Conservation (phyloP, 2,329 filamentous ascomycete genomes). For the Diaporthe ampelina region DNA sequence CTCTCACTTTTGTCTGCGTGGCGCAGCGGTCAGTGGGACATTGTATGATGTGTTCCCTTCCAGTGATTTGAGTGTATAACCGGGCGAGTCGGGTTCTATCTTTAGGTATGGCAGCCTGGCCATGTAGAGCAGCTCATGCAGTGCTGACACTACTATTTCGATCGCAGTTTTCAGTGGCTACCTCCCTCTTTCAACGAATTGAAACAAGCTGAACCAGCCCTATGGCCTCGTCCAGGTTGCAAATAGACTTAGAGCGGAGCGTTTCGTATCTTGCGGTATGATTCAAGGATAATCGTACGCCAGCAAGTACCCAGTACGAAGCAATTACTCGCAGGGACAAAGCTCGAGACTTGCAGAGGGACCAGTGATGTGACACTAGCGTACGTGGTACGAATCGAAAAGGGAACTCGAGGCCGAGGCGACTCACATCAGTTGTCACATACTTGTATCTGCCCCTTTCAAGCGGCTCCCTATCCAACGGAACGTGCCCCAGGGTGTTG, state of each 20-base stretch:
- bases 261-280: neutral
- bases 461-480: neutral
- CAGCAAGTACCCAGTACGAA: neutral
- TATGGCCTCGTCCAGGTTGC: too few relatives aligned
- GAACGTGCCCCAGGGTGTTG: neutral
- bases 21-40: neutral
- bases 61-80: neutral
- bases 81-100: neutral
- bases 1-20: neutral
- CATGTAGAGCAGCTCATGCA: neutral
- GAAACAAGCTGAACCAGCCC: neutral
- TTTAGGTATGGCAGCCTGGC: neutral
- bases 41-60: neutral
- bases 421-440: neutral
- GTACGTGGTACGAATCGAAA: neutral
- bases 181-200: neutral
- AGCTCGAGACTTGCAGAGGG: neutral
- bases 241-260: too few relatives aligned
- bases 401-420: neutral
- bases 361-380: neutral
- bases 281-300: too few relatives aligned
- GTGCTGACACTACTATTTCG: neutral
- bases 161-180: neutral
- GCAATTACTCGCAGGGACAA: neutral
- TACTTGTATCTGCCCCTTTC: neutral